Percentiles rank a stretch among this genome's conserved stretches.
These are phyloP conservation scores for Penicillium sp. DNA, from an alignment of 2,329 filamentous ascomycete genomes.

Conservation along the genomic window DNA sequence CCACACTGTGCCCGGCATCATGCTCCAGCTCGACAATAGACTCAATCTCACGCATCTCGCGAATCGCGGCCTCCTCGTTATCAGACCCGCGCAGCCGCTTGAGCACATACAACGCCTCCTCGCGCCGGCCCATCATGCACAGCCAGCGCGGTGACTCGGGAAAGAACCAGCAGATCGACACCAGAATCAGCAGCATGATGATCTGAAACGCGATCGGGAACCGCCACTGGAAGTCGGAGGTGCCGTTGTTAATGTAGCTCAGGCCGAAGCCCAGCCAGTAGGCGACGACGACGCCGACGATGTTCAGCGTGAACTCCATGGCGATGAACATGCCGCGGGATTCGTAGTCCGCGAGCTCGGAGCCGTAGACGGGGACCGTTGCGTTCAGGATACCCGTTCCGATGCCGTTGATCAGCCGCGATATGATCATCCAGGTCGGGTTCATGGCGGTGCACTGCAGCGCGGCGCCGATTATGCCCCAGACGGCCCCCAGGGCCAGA, in stretches of 20 bases:
- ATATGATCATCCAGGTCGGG: too few relatives aligned
- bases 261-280: constrained; percentile 64
- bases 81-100: constrained; percentile 59
- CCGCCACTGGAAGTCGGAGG: constrained; percentile 63
- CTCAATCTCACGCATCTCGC: too few relatives aligned
- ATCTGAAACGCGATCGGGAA: constrained; percentile 73
- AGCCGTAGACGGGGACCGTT: too few relatives aligned
- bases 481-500: constrained; percentile 65
- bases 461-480: constrained; percentile 50
- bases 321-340: too few relatives aligned
- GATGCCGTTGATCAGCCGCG: too few relatives aligned
- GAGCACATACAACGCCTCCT: constrained; percentile 68
- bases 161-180: constrained; percentile 63
- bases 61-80: too few relatives aligned
- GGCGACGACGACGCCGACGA: constrained; percentile 21
- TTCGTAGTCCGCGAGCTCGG: too few relatives aligned
- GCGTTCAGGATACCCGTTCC: too few relatives aligned
- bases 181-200: constrained; percentile 60
- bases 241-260: constrained; percentile 61
- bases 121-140: constrained; percentile 64
- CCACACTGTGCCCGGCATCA: too few relatives aligned
- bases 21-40: too few relatives aligned
- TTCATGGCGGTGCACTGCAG: too few relatives aligned
- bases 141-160: constrained; percentile 64
- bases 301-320: too few relatives aligned